Percentiles rank a stretch among this genome's conserved stretches.
phyloP scores from a whole-genome alignment of 2,329 filamentous ascomycete genomes.

The Alternaria panax region DNA sequence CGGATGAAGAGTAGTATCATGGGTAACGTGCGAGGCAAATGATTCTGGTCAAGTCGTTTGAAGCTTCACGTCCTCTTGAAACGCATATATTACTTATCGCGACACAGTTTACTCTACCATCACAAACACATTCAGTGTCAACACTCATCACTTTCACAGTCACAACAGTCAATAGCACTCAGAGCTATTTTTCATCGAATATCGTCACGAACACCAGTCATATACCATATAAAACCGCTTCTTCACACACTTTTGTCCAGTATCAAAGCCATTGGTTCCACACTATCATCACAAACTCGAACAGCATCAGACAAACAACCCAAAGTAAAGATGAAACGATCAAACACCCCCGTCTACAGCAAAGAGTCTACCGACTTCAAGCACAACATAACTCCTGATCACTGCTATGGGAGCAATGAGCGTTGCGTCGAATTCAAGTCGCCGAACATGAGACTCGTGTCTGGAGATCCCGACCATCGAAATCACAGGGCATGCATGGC shows the following conservation, averaged over 20 bases:
- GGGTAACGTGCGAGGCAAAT: not conserved
- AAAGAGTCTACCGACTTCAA: not conserved
- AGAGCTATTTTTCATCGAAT: not conserved
- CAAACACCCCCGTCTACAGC: not conserved
- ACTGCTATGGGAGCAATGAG: not conserved
- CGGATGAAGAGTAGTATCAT: not conserved
- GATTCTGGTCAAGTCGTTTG: not conserved
- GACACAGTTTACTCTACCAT: too few relatives aligned
- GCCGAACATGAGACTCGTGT: not conserved
- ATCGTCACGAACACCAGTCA: not conserved
- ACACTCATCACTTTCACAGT: not conserved
- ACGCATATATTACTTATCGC: not conserved
- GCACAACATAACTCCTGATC: not conserved
- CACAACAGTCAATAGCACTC: not conserved
- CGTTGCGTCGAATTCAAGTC: not conserved
- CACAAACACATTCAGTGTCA: not conserved
- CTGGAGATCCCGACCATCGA: not conserved
- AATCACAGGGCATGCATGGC: too few relatives aligned
- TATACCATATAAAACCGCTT: not conserved
- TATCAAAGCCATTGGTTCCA: not conserved
- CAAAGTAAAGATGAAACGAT: not conserved
- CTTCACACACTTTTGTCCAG: not conserved
- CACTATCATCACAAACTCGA: not conserved
- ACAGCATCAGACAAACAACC: not conserved
- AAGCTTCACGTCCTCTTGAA: not conserved